phyloP scores from a whole-genome alignment of 192 early-diverging fungal genomes.

The Allomyces macrogynus region DNA sequence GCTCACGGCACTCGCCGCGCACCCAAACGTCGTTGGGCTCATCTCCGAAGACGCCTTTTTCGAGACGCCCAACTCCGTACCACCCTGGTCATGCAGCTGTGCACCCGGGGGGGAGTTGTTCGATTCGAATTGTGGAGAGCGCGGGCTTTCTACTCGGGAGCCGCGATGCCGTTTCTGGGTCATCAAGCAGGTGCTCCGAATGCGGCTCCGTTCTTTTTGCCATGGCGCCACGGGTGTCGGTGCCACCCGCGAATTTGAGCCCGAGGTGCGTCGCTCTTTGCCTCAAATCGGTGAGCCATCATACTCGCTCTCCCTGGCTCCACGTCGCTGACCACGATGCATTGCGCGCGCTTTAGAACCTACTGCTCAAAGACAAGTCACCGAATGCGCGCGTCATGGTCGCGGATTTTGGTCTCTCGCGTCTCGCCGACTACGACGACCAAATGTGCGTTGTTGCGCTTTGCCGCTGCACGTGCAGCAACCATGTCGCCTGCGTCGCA shows the following conservation, averaged over 20 bases:
- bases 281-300: no score
- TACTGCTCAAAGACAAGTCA: constrained; percentile 26
- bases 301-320: no score
- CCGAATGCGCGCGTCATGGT: constrained; percentile 49
- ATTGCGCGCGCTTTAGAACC: constrained; percentile 24
- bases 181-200: constrained; percentile 50
- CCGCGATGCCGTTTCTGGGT: constrained; percentile 6
- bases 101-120: neutral
- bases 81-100: neutral
- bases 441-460: neutral
- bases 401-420: constrained; percentile 52
- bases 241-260: constrained; percentile 87
- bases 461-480: no score
- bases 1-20: neutral
- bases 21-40: neutral
- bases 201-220: constrained; percentile 51
- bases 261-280: constrained; percentile 13
- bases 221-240: constrained; percentile 60
- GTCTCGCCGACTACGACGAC: neutral
- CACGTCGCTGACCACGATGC: no score
- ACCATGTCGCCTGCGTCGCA: no score
- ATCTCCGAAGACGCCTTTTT: neutral
- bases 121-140: neutral
- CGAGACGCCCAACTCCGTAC: neutral
- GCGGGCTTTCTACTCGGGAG: neutral